Evolutionary conservation across 106 monocot genomes (phyloP).

Genomic region (Cymbidium sinense): DNA sequence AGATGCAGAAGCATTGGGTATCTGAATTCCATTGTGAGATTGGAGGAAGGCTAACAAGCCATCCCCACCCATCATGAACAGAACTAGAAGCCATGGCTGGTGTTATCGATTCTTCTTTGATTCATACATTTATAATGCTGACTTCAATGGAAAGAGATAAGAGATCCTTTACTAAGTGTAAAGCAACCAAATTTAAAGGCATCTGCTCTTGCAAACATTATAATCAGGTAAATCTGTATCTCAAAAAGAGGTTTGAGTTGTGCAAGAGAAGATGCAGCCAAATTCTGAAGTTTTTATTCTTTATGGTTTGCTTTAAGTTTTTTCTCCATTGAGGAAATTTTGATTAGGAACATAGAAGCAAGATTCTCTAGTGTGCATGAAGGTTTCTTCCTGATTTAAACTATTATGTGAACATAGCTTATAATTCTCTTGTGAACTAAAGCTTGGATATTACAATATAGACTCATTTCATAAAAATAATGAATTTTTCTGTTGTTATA

Average conservation of each 20-base stretch:
- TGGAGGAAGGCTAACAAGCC: conserved; percentile 24
- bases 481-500: too few species aligned
- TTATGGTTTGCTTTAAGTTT: too few species aligned
- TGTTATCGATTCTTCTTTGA: background rate
- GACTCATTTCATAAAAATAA: too few species aligned
- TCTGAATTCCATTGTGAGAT: conserved; percentile 16
- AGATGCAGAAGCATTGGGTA: conserved; percentile 16
- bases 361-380: too few species aligned
- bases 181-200: background rate
- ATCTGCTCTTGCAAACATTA: background rate
- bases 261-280: background rate
- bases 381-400: too few species aligned
- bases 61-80: conserved; percentile 18
- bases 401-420: too few species aligned
- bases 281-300: background rate
- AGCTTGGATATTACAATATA: too few species aligned
- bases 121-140: background rate
- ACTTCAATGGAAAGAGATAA: background rate
- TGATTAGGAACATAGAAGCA: too few species aligned
- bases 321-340: too few species aligned
- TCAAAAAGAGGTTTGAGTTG: background rate
- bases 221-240: background rate
- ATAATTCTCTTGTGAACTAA: too few species aligned
- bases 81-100: conserved; percentile 15
- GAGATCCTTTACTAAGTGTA: background rate